Evolutionary conservation across 2,329 filamentous ascomycete species (phyloP), one percentile per base, ranked within the genome.

Genomic region (Pseudohalonectria lignicola): DNA sequence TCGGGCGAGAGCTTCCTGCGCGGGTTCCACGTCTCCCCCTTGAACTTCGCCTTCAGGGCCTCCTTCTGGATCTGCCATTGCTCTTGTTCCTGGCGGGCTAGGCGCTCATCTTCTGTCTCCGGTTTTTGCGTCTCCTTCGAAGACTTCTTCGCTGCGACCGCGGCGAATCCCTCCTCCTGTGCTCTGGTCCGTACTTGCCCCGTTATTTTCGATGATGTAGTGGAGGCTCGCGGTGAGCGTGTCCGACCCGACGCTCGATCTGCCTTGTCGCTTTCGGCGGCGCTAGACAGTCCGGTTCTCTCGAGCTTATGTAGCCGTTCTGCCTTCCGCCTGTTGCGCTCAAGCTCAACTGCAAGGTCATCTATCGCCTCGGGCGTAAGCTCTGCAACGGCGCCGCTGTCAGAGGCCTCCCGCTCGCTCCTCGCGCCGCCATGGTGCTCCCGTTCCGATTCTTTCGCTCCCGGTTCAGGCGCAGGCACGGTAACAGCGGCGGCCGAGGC

Each of bases 1-100:
- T 96, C 90, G 0, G 92, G 92, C 1, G 92, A 96, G 9, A 98
- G 71, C 41, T 80, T 80, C 59, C 94, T 95, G 35, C 74, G 72
- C 21, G 92, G 90, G 20, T 71, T 70, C 88, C 90, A 98, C 9
- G 80, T 77, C 7, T 80, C 74, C 2, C 76, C 76, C 10, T 16
- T 16, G 46, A 95, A 92, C 53, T 96, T 98, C 43, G 74, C 60
- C 49, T 79, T 74, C 26, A 93, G 60, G 0, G 78, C 82, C 2
- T 63, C 64, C 55, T 94, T 95, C 47, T 95, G 82, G 12, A 74
- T 56, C 54, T 75, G 70, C 92, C 92, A 96, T 53, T 50, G 23
- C 35, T 39, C 11, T 36, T 20, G 31, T 42, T n/a, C 36, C 15
- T 31, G 17, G 25, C 44, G 18, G 41, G 34, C 20, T 39, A 44